Conservation (phyloP, 345 rosid genomes). For the Euphorbia lathyris region DNA sequence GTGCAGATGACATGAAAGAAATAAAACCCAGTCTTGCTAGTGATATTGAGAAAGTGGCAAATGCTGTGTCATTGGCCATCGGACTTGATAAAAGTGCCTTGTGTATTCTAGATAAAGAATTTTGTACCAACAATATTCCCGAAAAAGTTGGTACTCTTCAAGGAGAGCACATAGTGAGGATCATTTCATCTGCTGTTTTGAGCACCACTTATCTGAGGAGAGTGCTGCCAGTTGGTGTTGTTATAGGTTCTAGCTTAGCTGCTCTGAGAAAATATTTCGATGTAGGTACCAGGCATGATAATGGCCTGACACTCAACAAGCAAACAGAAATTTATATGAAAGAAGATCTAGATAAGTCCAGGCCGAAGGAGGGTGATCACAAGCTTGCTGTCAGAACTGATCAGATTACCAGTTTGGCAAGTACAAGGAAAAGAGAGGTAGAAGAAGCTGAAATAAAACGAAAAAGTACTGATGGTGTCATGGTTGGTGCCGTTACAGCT, state of each 20-base stretch:
- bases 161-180: conserved; percentile 54
- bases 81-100: conserved; percentile 33
- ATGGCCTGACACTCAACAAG: conserved; percentile 21
- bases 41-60: conserved; percentile 69
- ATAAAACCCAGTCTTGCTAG: conserved; percentile 47
- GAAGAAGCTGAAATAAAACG: conserved; percentile 30
- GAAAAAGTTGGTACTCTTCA: conserved; percentile 53
- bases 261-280: conserved; percentile 67
- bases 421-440: conserved; percentile 24
- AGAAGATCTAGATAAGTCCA: conserved; percentile 15
- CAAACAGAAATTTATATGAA: conserved; percentile 22
- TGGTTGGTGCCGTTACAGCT: conserved; percentile 87
- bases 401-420: conserved; percentile 21
- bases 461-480: conserved; percentile 40
- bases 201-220: conserved; percentile 59
- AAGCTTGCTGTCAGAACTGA: conserved; percentile 20
- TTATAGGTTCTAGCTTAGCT: conserved; percentile 88
- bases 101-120: conserved; percentile 38
- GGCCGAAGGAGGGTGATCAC: conserved; percentile 15
- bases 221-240: conserved; percentile 77
- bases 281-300: conserved; percentile 42
- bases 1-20: conserved; percentile 53
- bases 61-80: conserved; percentile 58
- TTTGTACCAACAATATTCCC: conserved; percentile 22
- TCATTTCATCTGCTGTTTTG: conserved; percentile 69